These are phyloP conservation scores for Starmerella cellae DNA, from an alignment of 805 yeast species.

Conservation along the genomic window DNA sequence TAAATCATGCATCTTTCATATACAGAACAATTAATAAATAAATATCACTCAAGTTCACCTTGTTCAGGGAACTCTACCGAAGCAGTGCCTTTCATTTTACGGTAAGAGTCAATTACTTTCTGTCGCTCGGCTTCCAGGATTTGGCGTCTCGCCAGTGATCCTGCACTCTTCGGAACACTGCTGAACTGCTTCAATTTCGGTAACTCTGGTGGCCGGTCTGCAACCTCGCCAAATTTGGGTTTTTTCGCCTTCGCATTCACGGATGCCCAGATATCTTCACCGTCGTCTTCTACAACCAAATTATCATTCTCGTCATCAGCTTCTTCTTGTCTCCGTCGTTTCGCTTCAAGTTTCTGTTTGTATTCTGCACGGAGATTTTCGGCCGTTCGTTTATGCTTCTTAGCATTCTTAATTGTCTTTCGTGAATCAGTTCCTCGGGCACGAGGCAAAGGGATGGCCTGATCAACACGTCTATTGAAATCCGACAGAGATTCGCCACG, in stretches of 20 bases:
- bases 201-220: constrained; percentile 32
- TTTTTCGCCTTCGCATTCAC: constrained; percentile 22
- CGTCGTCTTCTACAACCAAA: constrained; percentile 23
- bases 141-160: constrained; percentile 29
- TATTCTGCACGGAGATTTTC: constrained; percentile 21
- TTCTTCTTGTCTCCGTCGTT: constrained; percentile 15
- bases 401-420: constrained; percentile 22
- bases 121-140: constrained; percentile 30
- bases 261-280: constrained; percentile 34
- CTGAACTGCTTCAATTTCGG: constrained; percentile 23
- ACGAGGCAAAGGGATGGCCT: constrained; percentile 30
- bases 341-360: constrained; percentile 15
- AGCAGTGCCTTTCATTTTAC: constrained; percentile 12
- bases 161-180: constrained; percentile 32
- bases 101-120: constrained; percentile 27
- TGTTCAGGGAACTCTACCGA: no score
- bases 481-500: constrained; percentile 31
- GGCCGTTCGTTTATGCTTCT: constrained; percentile 21
- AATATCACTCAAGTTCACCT: neutral
- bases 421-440: constrained; percentile 27
- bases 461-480: constrained; percentile 31
- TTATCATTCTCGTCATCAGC: constrained; percentile 19
- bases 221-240: constrained; percentile 33
- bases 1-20: no score
- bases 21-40: neutral